Conservation (phyloP, 768 basidiomycete genomes). For the Crepidotus variabilis region DNA sequence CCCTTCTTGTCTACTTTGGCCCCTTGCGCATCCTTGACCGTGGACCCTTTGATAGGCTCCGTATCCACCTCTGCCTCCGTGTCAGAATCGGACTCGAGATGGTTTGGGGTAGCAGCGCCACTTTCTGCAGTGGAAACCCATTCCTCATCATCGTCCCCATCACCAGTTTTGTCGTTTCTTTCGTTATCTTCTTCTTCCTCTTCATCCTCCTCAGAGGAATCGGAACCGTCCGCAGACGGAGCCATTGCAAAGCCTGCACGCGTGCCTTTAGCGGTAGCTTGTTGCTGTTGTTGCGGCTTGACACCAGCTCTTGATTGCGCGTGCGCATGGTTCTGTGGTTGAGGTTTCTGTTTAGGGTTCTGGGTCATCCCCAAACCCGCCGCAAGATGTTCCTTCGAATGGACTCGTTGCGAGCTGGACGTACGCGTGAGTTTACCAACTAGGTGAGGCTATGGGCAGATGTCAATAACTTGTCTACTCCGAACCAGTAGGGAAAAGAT, state of each 20-base stretch:
- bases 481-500: not conserved
- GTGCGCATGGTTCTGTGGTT: conserved; percentile 1
- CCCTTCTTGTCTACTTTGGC: not conserved
- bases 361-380: not conserved
- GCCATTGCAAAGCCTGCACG: not conserved
- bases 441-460: not conserved
- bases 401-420: conserved; percentile 2
- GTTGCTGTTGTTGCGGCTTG: not conserved
- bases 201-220: not conserved
- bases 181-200: not conserved
- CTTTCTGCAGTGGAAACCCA: not conserved
- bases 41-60: not conserved
- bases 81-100: conserved; percentile 1
- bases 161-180: not conserved
- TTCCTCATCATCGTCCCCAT: not conserved
- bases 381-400: conserved; percentile 1
- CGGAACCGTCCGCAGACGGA: not conserved
- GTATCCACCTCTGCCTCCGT: not conserved
- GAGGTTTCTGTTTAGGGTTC: not conserved
- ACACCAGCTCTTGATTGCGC: not conserved
- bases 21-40: not conserved
- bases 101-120: conserved; percentile 1
- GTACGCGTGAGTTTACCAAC: not conserved
- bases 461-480: not conserved
- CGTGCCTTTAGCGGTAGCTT: not conserved